Base-by-base conservation (phyloP, 2,329 filamentous ascomycete genomes). In the Parastagonospora nodorum region DNA sequence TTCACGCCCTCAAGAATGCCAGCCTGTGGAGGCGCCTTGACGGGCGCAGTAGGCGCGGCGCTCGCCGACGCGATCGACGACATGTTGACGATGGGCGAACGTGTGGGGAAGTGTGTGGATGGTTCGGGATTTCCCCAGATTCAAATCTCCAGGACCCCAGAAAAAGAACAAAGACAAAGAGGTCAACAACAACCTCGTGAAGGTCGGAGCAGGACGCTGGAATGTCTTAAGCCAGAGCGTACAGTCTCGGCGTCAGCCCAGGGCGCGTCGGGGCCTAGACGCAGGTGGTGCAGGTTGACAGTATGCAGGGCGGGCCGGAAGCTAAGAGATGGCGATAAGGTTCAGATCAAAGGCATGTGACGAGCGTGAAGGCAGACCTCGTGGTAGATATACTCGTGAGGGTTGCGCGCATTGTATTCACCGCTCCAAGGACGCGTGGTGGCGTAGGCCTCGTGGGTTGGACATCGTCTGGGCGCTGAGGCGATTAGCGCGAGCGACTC, bases 1-100 rank as follows among this genome's bases (percentile, higher is more conserved):
- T 90, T 86, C 45, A 82, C 75, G 37, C 86, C 86, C 58, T 91
- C 88, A 37, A 93, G 77, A 52, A 93, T 83, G 56, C 89, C 89
- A 44, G 80, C 85, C 69, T 89, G 86, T 6, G 81, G 77, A 41
- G 79, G 66, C 15, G 61, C 70, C 53, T 67, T 67, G 48, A 54
- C 40, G 4, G 42, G 45, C 5, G 51, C 54, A n/a, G 60, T 61
- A 9, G 64, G 42, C 16, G 54, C 52, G 2, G 67, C 52, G 16
- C 45, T 58, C 40, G 66, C 67, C 27, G 55, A 47, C 4, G 45
- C 35, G 31, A 58, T 55, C 14, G 68, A 67, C 45, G 67, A 62
- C 66, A 69, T 69, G 49, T 30, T 42, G 47, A 27, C 19, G 30
- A 28, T n/a, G 19, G 5, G 12, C 33, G 19, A 55, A 55, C 46